These are phyloP conservation scores for Cladosporium sp. DNA, from an alignment of 2,329 filamentous ascomycete species.

Conservation along the genomic window DNA sequence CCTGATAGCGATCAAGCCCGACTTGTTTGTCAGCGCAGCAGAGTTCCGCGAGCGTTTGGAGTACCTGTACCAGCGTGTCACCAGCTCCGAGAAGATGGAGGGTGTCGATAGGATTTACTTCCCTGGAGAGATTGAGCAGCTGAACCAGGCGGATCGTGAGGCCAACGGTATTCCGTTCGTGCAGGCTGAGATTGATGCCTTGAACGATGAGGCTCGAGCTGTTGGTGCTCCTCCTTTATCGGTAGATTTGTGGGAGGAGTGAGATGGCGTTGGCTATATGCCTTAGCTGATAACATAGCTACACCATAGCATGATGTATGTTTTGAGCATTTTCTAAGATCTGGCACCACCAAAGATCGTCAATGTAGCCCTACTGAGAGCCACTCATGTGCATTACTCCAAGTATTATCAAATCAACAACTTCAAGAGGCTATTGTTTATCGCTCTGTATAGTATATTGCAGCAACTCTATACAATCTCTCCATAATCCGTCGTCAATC, in stretches of 20 bases:
- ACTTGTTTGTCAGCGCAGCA: slow-evolving; percentile 37
- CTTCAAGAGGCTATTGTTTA: no score
- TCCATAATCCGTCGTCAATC: slow-evolving; percentile 42
- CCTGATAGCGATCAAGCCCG: slow-evolving; percentile 39
- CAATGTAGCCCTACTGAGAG: background rate
- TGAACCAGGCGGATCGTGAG: slow-evolving; percentile 46
- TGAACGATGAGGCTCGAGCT: slow-evolving; percentile 52
- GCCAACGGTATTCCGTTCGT: slow-evolving; percentile 52
- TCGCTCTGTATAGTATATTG: slow-evolving; percentile 34
- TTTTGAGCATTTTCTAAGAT: no score
- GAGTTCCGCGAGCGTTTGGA: slow-evolving; percentile 52
- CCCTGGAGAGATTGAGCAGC: slow-evolving; percentile 58
- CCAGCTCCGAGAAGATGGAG: slow-evolving; percentile 53
- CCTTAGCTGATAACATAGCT: background rate
- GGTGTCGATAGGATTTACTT: slow-evolving; percentile 59
- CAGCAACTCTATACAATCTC: slow-evolving; percentile 48
- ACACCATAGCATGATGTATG: background rate
- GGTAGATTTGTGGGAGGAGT: background rate
- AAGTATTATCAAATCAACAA: no score
- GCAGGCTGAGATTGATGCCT: slow-evolving; percentile 48
- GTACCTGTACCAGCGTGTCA: slow-evolving; percentile 57
- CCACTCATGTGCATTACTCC: no score
- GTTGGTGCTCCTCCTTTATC: slow-evolving; percentile 36
- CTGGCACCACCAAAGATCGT: no score
- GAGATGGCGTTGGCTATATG: background rate